Evolutionary conservation across 2,329 filamentous ascomycete species (phyloP), one percentile per base, ranked within the genome.

Genomic region (Didymella pomorum): DNA sequence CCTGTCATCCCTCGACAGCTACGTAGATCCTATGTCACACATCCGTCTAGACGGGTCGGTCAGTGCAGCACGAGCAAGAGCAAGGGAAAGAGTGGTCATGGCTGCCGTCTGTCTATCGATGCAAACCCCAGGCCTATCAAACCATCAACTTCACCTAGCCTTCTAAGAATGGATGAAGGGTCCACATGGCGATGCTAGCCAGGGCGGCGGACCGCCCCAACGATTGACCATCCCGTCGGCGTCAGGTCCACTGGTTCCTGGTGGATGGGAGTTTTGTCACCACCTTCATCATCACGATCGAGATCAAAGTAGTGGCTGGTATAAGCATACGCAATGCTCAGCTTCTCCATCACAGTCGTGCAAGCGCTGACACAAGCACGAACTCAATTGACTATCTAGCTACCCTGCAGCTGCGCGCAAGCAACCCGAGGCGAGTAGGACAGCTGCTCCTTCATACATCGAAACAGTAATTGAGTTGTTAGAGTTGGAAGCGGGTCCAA

Each of bases 201-300:
- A 44, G 26, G 43, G 31, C 31, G 18, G 46, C 28, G 20, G 21
- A 20, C 26, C 23, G 29, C 28, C 39, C n/a, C 25, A 50, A 20
- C 33, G 50, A 37, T 12, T 39, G 26, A n/a, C 25, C 50, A 43
- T 41, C 56, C 45, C 14, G 39, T n/a, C 56, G 56, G 56, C 46
- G 49, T 21, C 29, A 50, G 31, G 39, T 53, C 56, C 56, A 58
- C 25, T 41, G 37, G 39, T 49, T 23, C 44, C 45, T 58, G 37
- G 25, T 58, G 55, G 48, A 14, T 57, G 37, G 37, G 16, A 46
- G 11, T 16, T 26, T n/a, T 26, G 21, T 43, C 23, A 42, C 39
- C 29, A 21, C 23, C 39, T 3, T 25, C 29, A 52, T 23, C 16
- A 29, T n/a, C 37, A 20, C 44, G 35, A 28, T 44, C 43, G 43